phyloP scores from a whole-genome alignment of 1,284 basidiomycete species.

The Austropuccinia psidii region DNA sequence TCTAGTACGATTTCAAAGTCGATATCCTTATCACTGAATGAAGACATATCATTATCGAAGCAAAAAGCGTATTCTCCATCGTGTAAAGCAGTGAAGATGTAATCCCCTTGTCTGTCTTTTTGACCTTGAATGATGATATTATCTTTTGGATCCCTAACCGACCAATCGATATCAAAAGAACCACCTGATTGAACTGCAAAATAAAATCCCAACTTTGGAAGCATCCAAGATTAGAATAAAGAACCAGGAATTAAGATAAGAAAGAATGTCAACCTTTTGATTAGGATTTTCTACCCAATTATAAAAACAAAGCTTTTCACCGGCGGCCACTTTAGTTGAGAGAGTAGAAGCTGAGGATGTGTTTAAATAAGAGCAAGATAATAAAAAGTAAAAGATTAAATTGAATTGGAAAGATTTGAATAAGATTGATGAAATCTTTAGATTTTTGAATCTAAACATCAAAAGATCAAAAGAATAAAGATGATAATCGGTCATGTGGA shows the following conservation, averaged over 20 bases:
- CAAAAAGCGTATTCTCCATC: slow-evolving; percentile 97
- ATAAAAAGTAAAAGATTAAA: no score
- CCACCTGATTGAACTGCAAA: slow-evolving; percentile 86
- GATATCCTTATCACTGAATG: slow-evolving; percentile 78
- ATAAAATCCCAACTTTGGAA: slow-evolving; percentile 50
- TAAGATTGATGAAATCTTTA: no score
- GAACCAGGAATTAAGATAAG: neutral
- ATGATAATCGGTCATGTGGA: no score
- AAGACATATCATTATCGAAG: slow-evolving; percentile 94
- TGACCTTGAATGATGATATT: slow-evolving; percentile 75
- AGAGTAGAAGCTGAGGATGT: slow-evolving; percentile 57
- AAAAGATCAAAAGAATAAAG: no score
- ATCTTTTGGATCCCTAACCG: slow-evolving; percentile 79
- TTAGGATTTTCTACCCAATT: slow-evolving; percentile 90
- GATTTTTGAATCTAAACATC: no score
- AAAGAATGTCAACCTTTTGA: slow-evolving; percentile 65
- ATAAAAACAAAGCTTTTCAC: slow-evolving; percentile 87
- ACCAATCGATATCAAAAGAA: slow-evolving; percentile 92
- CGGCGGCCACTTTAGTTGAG: slow-evolving; percentile 74
- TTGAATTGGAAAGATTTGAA: no score
- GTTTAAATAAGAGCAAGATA: no score
- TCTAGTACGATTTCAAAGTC: slow-evolving; percentile 93
- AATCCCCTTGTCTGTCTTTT: slow-evolving; percentile 90
- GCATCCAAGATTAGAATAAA: neutral
- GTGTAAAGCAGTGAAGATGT: slow-evolving; percentile 86